Conservation (phyloP, 345 rosid species). For the rapeseed (Brassica napus) region DNA sequence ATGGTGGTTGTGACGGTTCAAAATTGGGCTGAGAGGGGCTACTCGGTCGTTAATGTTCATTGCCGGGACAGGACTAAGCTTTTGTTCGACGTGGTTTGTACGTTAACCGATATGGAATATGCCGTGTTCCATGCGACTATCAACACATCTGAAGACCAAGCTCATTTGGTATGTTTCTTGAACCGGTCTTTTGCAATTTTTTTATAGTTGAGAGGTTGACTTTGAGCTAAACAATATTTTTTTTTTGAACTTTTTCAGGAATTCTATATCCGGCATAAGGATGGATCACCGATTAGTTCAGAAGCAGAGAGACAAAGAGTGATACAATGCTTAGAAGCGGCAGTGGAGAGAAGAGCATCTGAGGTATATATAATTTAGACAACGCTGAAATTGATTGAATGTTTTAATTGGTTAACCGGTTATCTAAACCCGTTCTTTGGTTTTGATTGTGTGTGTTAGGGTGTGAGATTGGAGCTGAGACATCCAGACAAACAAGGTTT, state of each 20-base stretch:
- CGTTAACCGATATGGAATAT: conserved; percentile 94
- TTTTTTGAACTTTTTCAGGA: conserved; percentile 40
- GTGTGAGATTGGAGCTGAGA: conserved; percentile 77
- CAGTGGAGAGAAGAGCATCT: conserved; percentile 80
- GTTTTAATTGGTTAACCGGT: not conserved
- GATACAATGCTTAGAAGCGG: conserved; percentile 84
- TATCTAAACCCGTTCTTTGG: not conserved
- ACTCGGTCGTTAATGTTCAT: conserved; percentile 89
- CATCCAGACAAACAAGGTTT: conserved; percentile 67
- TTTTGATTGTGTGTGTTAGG: conserved; percentile 48
- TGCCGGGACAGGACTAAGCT: conserved; percentile 85
- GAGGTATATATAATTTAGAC: conserved; percentile 47
- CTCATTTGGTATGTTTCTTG: conserved; percentile 60
- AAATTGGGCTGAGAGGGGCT: conserved; percentile 80
- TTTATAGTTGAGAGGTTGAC: not conserved
- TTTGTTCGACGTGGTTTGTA: conserved; percentile 89
- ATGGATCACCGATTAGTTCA: conserved; percentile 91
- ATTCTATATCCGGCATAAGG: conserved; percentile 78
- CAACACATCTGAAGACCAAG: conserved; percentile 60
- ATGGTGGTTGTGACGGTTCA: conserved; percentile 73
- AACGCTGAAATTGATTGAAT: not conserved
- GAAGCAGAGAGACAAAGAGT: conserved; percentile 95
- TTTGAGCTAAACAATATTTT: not conserved
- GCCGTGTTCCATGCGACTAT: conserved; percentile 85
- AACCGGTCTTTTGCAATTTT: not conserved